Conservation (phyloP, 2,329 filamentous ascomycete genomes). For the Fusarium sp. region DNA sequence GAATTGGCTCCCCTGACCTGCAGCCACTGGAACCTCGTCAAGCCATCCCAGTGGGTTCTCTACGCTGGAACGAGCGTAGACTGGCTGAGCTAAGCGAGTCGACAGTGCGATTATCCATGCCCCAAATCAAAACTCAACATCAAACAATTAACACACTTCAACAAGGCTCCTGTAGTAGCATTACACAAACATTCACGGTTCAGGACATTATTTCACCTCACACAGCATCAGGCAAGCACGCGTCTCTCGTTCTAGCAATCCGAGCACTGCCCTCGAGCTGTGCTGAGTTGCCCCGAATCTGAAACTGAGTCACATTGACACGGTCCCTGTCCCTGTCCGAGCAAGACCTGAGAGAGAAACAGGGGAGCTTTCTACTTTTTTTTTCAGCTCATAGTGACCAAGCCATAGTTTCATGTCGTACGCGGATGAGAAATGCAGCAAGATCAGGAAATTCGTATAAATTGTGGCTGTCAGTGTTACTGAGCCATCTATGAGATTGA, state of each 20-base stretch:
- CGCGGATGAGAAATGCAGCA: background rate
- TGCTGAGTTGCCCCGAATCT: conserved; percentile 31
- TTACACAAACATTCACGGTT: conserved; percentile 28
- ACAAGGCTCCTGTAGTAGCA: conserved; percentile 5
- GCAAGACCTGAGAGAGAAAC: conserved; percentile 6
- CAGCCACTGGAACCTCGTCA: conserved; percentile 38
- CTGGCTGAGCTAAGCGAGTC: conserved; percentile 42
- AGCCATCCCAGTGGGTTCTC: conserved; percentile 31
- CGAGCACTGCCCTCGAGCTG: conserved; percentile 21
- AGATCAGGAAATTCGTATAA: conserved; percentile 3
- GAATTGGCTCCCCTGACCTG: conserved; percentile 29
- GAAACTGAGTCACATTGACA: conserved; percentile 42
- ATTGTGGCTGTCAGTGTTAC: background rate
- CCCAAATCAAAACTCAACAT: background rate
- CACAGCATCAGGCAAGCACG: conserved; percentile 28
- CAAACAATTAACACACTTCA: background rate
- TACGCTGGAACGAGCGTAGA: conserved; percentile 19
- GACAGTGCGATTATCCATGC: conserved; percentile 24
- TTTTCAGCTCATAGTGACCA: conserved; percentile 5
- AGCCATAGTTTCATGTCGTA: conserved; percentile 19
- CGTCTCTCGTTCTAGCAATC: background rate
- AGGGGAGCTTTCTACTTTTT: conserved; percentile 1
- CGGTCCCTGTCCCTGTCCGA: conserved; percentile 10
- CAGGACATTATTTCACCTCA: conserved; percentile 23
- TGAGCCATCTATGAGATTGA: background rate